These are phyloP conservation scores for Trichosporon asahii DNA, from an alignment of 1,284 basidiomycete genomes.

Conservation along the genomic window DNA sequence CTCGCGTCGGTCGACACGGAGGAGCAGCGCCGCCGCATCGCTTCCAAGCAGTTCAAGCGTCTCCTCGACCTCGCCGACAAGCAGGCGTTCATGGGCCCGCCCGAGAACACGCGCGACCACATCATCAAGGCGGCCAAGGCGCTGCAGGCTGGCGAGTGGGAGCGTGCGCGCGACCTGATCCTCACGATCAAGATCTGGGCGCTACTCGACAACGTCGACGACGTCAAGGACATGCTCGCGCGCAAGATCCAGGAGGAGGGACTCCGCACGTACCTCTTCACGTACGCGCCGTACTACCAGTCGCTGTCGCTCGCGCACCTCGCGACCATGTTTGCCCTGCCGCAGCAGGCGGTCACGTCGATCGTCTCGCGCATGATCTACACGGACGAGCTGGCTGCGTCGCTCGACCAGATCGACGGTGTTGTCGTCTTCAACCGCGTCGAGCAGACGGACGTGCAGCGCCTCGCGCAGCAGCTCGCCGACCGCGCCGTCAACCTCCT, in stretches of 20 bases:
- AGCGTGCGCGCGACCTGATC: conserved; percentile 86
- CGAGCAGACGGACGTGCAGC: conserved; percentile 84
- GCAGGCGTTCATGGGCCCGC: conserved; percentile 96
- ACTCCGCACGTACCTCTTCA: conserved; percentile 94
- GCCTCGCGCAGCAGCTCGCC: conserved; percentile 78
- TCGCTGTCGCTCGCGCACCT: conserved; percentile 84
- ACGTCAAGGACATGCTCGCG: conserved; percentile 92
- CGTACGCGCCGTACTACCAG: conserved; percentile 93
- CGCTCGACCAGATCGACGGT: conserved; percentile 80
- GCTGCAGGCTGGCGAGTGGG: conserved; percentile 94
- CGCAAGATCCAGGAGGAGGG: conserved; percentile 97
- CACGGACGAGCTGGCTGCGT: conserved; percentile 92
- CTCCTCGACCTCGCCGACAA: conserved; percentile 95
- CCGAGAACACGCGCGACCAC: conserved; percentile 97
- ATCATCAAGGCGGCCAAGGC: conserved; percentile 99
- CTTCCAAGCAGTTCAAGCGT: conserved; percentile 92
- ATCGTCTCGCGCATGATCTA: conserved; percentile 99
- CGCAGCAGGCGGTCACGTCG: conserved; percentile 75
- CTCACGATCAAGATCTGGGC: conserved; percentile 97
- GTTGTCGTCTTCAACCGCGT: conserved; percentile 87
- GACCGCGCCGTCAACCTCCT: conserved; percentile 83
- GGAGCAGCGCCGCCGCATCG: conserved; percentile 83
- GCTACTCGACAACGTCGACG: conserved; percentile 80
- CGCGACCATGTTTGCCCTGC: conserved; percentile 80
- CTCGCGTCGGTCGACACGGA: conserved; percentile 91